Base-by-base conservation (phyloP, 1,139 yeast species). In the Magnusiomyces sp. region DNA sequence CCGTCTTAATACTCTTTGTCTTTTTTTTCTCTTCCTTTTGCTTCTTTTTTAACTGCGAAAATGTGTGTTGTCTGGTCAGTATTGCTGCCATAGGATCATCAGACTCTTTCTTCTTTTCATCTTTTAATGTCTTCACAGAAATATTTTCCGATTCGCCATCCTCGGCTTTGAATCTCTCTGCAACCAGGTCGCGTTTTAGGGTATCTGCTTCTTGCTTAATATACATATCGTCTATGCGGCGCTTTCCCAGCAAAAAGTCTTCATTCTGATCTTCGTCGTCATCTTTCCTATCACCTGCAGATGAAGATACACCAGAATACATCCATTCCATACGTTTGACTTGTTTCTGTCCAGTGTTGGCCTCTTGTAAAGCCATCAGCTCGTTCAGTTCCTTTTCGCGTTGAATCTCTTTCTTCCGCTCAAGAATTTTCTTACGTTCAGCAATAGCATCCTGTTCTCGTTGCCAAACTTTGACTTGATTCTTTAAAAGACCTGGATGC, bases 401-500 rank as follows among this genome's bases (percentile, higher is more conserved):
- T 34, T 73, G 73, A 40, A 82, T 73, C 62, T 87, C 95, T 50
- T 75, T 71, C 54, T 80, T 80, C 42, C 84, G 71, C 58, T 82
- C 82, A 53, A 80, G 75, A 41, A 83, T 79, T 59, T 77, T 76
- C 59, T 79, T 77, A 50, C 83, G 77, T 61, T 88, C 95, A 32
- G 78, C 77, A 9, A 88, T 70, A 20, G 86, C 81, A 48, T 82
- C 83, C 61, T 88, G 90, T 62, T 92, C 97, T 51, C 73, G 75
- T 58, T 81, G 75, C 95, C 95, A 85, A 34, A 90, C 92, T 62
- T 82, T 84, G 58, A 81, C 83, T 67, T 84, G 90, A 71, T 92
- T 92, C 67, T 85, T 85, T 59, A 85, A 72, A 47, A 87, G 72
- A 41, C 86, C 90, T 2, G 97, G 97, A 65, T 90, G 89, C 97